phyloP scores from a whole-genome alignment of 768 basidiomycete species.

The Nidula microcarpa region DNA sequence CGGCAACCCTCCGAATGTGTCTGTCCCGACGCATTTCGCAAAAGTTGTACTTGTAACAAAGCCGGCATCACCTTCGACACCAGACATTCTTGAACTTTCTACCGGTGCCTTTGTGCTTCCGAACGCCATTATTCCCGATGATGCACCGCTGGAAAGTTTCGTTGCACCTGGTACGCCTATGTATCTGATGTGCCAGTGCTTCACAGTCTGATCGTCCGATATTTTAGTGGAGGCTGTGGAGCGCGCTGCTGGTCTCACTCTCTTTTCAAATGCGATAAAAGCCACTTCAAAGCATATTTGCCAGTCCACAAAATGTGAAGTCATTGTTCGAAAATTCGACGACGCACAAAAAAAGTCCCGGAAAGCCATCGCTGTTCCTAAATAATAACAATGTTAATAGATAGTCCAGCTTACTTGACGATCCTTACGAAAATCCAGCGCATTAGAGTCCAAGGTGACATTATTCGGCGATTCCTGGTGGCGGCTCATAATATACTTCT shows the following conservation, averaged over 20 bases:
- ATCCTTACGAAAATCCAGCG: no score
- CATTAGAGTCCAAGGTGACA: no score
- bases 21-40: conserved; percentile 97
- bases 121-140: conserved; percentile 88
- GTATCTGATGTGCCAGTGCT: background rate
- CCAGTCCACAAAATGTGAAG: conserved; percentile 82
- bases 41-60: conserved; percentile 86
- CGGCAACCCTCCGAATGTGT: conserved; percentile 82
- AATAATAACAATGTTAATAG: conserved; percentile 13
- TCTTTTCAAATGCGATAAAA: conserved; percentile 86
- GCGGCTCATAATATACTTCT: no score
- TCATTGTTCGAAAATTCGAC: conserved; percentile 87
- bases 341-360: conserved; percentile 72
- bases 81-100: conserved; percentile 69
- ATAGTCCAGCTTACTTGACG: no score
- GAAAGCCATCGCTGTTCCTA: conserved; percentile 51
- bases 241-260: conserved; percentile 77
- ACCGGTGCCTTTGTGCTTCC: conserved; percentile 96
- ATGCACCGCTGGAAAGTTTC: conserved; percentile 76
- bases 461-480: no score
- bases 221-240: conserved; percentile 86
- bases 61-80: conserved; percentile 70
- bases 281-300: conserved; percentile 79
- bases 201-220: background rate
- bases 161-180: conserved; percentile 66